Conservation (phyloP, 2,329 filamentous ascomycete genomes). For the Stachybotrys elegans region DNA sequence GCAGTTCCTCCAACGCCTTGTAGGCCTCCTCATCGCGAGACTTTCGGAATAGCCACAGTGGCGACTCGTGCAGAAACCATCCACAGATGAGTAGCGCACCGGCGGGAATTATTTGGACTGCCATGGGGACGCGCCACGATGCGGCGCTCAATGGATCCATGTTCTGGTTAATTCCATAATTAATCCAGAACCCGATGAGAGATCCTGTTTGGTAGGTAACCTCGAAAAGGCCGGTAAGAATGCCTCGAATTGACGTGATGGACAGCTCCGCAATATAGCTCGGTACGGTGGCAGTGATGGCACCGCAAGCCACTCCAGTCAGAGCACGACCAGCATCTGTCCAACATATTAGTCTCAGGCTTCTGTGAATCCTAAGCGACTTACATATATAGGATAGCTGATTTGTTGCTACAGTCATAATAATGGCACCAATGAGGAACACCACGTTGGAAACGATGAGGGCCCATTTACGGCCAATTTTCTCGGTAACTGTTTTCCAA, state of each 20-base stretch:
- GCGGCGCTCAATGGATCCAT: slow-evolving; percentile 25
- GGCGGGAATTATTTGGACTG: slow-evolving; percentile 39
- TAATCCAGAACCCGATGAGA: slow-evolving; percentile 47
- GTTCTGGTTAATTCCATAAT: slow-evolving; percentile 37
- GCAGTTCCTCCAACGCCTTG: slow-evolving; percentile 29
- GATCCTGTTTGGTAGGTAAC: slow-evolving; percentile 50
- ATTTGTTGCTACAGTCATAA: slow-evolving; percentile 35
- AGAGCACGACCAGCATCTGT: slow-evolving; percentile 53
- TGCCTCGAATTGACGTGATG: slow-evolving; percentile 51
- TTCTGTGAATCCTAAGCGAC: background rate
- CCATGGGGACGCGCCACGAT: slow-evolving; percentile 45
- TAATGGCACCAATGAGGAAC: slow-evolving; percentile 38
- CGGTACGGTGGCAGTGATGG: slow-evolving; percentile 54
- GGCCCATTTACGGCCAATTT: slow-evolving; percentile 44
- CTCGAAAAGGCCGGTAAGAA: slow-evolving; percentile 49
- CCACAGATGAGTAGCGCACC: slow-evolving; percentile 37
- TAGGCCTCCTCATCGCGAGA: slow-evolving; percentile 26
- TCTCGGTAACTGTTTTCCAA: slow-evolving; percentile 35
- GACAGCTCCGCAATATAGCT: slow-evolving; percentile 61
- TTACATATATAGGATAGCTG: slow-evolving; percentile 39
- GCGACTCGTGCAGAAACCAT: slow-evolving; percentile 38
- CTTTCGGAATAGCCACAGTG: slow-evolving; percentile 31
- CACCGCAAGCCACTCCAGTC: slow-evolving; percentile 52
- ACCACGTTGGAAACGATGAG: slow-evolving; percentile 39
- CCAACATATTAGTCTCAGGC: background rate